A percentile compares a stretch with the other conserved stretches of the same genome.
phyloP scores from a whole-genome alignment of 495 filamentous ascomycete genomes.

The Venustampulla echinocandica region DNA sequence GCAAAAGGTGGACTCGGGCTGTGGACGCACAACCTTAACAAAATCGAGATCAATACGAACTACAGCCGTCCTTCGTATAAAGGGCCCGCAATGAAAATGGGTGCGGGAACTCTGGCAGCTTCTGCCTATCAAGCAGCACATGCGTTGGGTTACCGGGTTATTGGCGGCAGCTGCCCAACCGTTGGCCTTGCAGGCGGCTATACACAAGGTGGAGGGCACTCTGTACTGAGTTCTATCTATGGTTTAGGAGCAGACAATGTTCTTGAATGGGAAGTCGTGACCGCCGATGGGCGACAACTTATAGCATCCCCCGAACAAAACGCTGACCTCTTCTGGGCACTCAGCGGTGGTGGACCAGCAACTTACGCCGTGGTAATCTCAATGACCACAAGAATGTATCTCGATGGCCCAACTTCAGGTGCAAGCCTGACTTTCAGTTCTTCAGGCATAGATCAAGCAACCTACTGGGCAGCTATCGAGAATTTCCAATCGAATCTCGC shows the following conservation, averaged over 20 bases:
- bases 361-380: conserved; percentile 43
- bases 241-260: conserved; percentile 53
- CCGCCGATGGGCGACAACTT: conserved; percentile 33
- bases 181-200: conserved; percentile 43
- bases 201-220: conserved; percentile 53
- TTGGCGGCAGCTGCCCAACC: conserved; percentile 42
- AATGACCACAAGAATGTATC: conserved; percentile 33
- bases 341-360: conserved; percentile 46
- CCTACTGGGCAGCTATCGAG: conserved; percentile 34
- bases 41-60: conserved; percentile 34
- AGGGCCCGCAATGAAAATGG: conserved; percentile 33
- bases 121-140: conserved; percentile 39
- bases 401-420: conserved; percentile 10
- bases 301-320: conserved; percentile 36
- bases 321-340: conserved; percentile 50
- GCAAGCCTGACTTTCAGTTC: conserved; percentile 27
- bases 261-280: conserved; percentile 51
- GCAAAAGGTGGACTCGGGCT: conserved; percentile 39
- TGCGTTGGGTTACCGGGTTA: conserved; percentile 35
- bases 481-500: conserved; percentile 32
- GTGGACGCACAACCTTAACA: conserved; percentile 45
- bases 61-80: conserved; percentile 32
- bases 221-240: conserved; percentile 38
- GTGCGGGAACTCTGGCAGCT: conserved; percentile 47
- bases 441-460: conserved; percentile 27